Conservation (phyloP, 768 basidiomycete species). For the Coprinopsis cinerea region DNA sequence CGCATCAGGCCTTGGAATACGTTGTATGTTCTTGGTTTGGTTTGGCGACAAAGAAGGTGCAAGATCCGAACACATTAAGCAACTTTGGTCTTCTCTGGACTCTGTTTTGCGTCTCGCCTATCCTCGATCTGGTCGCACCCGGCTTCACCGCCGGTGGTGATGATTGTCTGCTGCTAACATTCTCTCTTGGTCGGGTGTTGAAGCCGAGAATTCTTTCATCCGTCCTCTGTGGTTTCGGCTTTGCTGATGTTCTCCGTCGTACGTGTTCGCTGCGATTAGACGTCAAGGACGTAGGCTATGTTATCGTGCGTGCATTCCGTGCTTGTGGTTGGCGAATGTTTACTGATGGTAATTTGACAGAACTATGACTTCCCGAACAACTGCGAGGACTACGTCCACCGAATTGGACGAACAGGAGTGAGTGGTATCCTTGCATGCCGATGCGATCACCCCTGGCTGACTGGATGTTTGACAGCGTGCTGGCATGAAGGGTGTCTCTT, state of each 20-base stretch:
- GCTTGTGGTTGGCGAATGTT: too few species aligned
- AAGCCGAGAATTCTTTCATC: not conserved
- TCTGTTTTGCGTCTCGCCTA: slow-evolving; percentile 8
- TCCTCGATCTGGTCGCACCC: slow-evolving; percentile 11
- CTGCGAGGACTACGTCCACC: slow-evolving; percentile 97
- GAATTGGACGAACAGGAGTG: slow-evolving; percentile 96
- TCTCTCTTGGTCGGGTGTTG: not conserved
- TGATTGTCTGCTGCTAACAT: slow-evolving; percentile 4
- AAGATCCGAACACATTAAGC: slow-evolving; percentile 6
- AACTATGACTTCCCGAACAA: slow-evolving; percentile 99
- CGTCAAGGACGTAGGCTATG: slow-evolving; percentile 98
- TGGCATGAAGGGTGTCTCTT: slow-evolving; percentile 85
- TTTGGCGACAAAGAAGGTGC: not conserved
- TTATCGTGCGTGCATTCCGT: slow-evolving; percentile 75
- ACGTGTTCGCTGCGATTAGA: slow-evolving; percentile 47
- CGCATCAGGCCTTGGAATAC: slow-evolving; percentile 17
- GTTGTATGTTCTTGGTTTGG: slow-evolving; percentile 15
- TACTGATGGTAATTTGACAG: slow-evolving; percentile 32
- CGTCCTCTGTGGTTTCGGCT: not conserved
- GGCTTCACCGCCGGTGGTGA: slow-evolving; percentile 1
- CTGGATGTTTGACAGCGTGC: slow-evolving; percentile 56
- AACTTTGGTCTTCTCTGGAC: slow-evolving; percentile 11
- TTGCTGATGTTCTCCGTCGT: slow-evolving; percentile 23
- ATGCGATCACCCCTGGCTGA: not conserved
- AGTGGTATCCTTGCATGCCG: slow-evolving; percentile 14